phyloP scores from a whole-genome alignment of 768 basidiomycete species.

The Phylloporus sp. region DNA sequence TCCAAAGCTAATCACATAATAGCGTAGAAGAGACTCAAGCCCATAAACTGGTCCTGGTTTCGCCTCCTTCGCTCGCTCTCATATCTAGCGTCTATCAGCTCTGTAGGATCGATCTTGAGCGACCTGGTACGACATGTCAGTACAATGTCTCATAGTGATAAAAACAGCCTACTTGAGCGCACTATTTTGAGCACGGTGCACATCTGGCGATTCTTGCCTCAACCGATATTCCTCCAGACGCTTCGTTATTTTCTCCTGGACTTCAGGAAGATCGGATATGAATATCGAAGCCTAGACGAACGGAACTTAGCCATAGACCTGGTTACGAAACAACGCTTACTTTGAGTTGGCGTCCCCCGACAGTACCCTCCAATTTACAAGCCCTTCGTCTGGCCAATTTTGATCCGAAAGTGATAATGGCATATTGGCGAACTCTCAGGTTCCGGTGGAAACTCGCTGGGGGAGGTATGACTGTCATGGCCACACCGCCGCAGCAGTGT shows the following conservation, averaged over 20 bases:
- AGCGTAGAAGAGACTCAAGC: constrained; percentile 11
- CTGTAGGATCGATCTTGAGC: constrained; percentile 24
- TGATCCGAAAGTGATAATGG: constrained; percentile 44
- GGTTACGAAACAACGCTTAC: constrained; percentile 31
- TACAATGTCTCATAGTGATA: neutral
- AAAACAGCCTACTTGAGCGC: constrained; percentile 18
- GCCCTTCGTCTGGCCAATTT: constrained; percentile 39
- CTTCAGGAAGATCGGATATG: constrained; percentile 34
- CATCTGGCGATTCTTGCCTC: constrained; percentile 15
- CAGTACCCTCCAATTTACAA: constrained; percentile 35
- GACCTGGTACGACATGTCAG: constrained; percentile 19
- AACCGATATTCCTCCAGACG: constrained; percentile 23
- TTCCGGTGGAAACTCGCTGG: constrained; percentile 32
- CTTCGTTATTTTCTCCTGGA: constrained; percentile 26
- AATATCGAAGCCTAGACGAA: constrained; percentile 23
- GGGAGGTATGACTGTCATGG: constrained; percentile 24
- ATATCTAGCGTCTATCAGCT: constrained; percentile 18
- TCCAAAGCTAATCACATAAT: constrained; percentile 16
- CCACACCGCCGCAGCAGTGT: constrained; percentile 32
- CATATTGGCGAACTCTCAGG: constrained; percentile 46
- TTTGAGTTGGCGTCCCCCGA: constrained; percentile 39
- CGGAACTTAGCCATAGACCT: neutral
- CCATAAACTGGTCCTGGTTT: constrained; percentile 10
- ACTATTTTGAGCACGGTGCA: constrained; percentile 20
- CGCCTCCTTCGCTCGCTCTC: constrained; percentile 1